These are phyloP conservation scores for Kalmanozyma brasiliensis DNA, from an alignment of 1,284 basidiomycete genomes.

Conservation along the genomic window DNA sequence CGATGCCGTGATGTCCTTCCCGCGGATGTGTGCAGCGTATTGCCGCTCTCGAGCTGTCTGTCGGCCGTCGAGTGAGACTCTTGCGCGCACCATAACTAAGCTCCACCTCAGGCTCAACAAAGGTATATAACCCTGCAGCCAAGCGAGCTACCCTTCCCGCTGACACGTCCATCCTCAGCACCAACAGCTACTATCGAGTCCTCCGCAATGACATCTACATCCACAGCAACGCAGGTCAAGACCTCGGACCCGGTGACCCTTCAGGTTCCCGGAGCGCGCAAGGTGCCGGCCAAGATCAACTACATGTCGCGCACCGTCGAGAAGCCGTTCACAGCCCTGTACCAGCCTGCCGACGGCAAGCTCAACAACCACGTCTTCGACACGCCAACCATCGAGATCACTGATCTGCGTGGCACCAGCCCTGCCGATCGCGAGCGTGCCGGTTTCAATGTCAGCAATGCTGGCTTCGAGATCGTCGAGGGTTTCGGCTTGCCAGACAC, in stretches of 20 bases:
- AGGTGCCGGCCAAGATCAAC: slow-evolving; percentile 48
- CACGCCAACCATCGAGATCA: slow-evolving; percentile 36
- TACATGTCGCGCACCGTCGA: slow-evolving; percentile 50
- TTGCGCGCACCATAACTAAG: no score
- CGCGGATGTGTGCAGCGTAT: no score
- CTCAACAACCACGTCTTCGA: slow-evolving; percentile 45
- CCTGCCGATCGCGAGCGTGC: slow-evolving; percentile 18
- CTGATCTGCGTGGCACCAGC: slow-evolving; percentile 43
- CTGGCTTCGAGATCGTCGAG: slow-evolving; percentile 54
- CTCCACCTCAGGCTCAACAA: no score
- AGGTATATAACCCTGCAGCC: no score
- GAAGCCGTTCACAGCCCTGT: slow-evolving; percentile 44
- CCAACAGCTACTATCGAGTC: neutral
- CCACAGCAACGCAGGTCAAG: slow-evolving; percentile 14
- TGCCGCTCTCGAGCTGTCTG: no score
- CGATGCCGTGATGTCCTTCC: slow-evolving; percentile 49
- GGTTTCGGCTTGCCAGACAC: slow-evolving; percentile 43
- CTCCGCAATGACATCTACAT: slow-evolving; percentile 24
- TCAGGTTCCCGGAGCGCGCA: slow-evolving; percentile 31
- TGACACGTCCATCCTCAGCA: no score
- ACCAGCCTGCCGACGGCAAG: slow-evolving; percentile 31
- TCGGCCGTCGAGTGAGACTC: no score
- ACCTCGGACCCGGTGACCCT: slow-evolving; percentile 17
- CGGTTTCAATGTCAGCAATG: slow-evolving; percentile 45
- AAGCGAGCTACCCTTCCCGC: no score